Percentiles rank a stretch among this genome's conserved stretches.
These are phyloP conservation scores for Vanderwaltozyma tropicalis DNA, from an alignment of 805 yeast species.

Conservation along the genomic window DNA sequence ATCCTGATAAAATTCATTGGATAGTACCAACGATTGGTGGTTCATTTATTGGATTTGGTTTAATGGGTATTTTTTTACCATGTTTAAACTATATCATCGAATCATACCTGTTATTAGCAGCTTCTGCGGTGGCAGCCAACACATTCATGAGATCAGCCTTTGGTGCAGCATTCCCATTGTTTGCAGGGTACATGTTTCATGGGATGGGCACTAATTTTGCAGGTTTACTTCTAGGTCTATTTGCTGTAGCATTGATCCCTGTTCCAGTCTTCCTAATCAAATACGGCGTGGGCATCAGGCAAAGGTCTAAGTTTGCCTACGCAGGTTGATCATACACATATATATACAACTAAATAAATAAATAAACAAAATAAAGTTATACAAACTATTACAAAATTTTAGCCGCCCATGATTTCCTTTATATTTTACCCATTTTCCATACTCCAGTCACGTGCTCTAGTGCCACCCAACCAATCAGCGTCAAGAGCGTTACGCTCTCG, in stretches of 20 bases:
- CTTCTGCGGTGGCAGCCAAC: slow-evolving; percentile 69
- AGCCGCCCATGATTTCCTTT: not conserved
- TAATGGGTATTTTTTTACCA: slow-evolving; percentile 57
- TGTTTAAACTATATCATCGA: slow-evolving; percentile 66
- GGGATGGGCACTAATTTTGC: slow-evolving; percentile 72
- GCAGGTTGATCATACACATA: not conserved
- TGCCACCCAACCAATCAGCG: too few relatives aligned
- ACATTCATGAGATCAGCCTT: slow-evolving; percentile 57
- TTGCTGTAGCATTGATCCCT: slow-evolving; percentile 47
- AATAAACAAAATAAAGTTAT: too few relatives aligned
- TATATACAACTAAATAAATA: too few relatives aligned
- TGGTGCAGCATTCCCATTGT: slow-evolving; percentile 65
- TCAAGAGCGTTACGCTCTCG: too few relatives aligned
- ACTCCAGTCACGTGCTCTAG: too few relatives aligned
- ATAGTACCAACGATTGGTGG: slow-evolving; percentile 64
- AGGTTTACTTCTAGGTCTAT: slow-evolving; percentile 55
- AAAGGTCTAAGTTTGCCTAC: slow-evolving; percentile 47
- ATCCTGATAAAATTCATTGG: slow-evolving; percentile 64
- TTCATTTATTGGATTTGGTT: slow-evolving; percentile 54
- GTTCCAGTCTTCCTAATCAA: slow-evolving; percentile 58
- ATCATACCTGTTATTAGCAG: slow-evolving; percentile 58
- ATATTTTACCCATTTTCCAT: too few relatives aligned
- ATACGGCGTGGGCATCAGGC: slow-evolving; percentile 48
- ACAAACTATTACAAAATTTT: too few relatives aligned
- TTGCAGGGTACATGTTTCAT: slow-evolving; percentile 59